These are phyloP conservation scores for Colletotrichum graminicola DNA, from an alignment of 2,329 filamentous ascomycete species.

Conservation along the genomic window DNA sequence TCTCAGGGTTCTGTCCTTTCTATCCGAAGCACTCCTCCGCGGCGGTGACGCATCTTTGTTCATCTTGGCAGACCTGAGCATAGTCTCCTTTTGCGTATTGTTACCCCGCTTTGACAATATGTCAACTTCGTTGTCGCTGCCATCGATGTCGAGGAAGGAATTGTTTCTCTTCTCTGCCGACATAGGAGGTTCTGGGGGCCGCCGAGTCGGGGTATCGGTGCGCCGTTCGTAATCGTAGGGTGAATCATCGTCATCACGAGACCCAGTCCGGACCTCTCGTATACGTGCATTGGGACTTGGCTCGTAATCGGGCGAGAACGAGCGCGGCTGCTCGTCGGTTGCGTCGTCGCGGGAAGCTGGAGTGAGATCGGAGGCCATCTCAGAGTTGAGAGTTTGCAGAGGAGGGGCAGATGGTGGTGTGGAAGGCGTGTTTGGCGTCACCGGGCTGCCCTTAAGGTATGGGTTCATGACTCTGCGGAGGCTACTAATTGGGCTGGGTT, in stretches of 20 bases:
- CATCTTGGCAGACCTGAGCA: conserved; percentile 23
- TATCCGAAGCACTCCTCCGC: not conserved
- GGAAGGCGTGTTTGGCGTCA: conserved; percentile 38
- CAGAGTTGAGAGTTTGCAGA: conserved; percentile 19
- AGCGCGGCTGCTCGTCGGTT: conserved; percentile 58
- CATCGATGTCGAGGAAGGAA: conserved; percentile 65
- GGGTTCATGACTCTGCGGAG: conserved; percentile 89
- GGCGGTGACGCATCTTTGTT: conserved; percentile 31
- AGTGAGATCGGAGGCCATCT: conserved; percentile 27
- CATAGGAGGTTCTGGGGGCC: conserved; percentile 50
- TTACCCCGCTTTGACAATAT: conserved; percentile 44
- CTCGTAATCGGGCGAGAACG: conserved; percentile 82
- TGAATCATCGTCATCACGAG: conserved; percentile 46
- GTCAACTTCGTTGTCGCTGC: conserved; percentile 62
- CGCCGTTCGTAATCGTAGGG: conserved; percentile 29
- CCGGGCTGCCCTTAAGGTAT: conserved; percentile 67
- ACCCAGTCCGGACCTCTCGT: conserved; percentile 68
- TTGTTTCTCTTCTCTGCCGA: conserved; percentile 54
- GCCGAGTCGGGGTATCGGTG: conserved; percentile 53
- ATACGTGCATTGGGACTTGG: conserved; percentile 80
- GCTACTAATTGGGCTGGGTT: conserved; percentile 80
- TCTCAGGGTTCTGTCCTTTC: conserved; percentile 34
- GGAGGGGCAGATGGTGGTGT: conserved; percentile 22
- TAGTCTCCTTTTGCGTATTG: conserved; percentile 19
- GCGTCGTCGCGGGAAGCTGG: conserved; percentile 15